Evolutionary conservation across 768 basidiomycete genomes (phyloP).

Genomic region (Lactarius sanguifluus): DNA sequence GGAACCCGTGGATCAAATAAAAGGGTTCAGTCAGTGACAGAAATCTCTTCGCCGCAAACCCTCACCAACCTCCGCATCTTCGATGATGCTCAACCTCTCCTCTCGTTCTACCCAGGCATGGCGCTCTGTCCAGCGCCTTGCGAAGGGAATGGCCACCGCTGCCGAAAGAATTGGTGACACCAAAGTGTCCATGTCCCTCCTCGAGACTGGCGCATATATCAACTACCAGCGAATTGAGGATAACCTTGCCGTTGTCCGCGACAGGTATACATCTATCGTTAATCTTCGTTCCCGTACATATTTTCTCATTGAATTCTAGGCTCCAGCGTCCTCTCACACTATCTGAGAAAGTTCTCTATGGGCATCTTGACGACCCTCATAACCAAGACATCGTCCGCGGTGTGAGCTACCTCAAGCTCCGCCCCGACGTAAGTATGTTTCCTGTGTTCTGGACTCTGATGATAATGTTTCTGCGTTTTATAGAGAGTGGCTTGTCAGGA

Average conservation of each 20-base stretch:
- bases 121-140: slow-evolving; percentile 28
- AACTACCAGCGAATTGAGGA: slow-evolving; percentile 99
- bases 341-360: slow-evolving; percentile 97
- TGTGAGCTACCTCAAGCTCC: slow-evolving; percentile 92
- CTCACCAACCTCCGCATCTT: slow-evolving; percentile 23
- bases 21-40: background rate
- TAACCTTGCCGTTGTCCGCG: slow-evolving; percentile 85
- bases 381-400: slow-evolving; percentile 91
- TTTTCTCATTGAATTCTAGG: slow-evolving; percentile 41
- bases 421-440: slow-evolving; percentile 80
- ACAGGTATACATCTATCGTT: slow-evolving; percentile 50
- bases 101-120: slow-evolving; percentile 29
- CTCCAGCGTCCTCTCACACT: slow-evolving; percentile 87
- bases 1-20: slow-evolving; percentile 12
- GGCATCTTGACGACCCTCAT: slow-evolving; percentile 93
- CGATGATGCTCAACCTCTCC: slow-evolving; percentile 29
- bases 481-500: slow-evolving; percentile 91
- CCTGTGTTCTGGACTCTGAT: slow-evolving; percentile 15
- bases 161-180: slow-evolving; percentile 79
- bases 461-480: slow-evolving; percentile 8
- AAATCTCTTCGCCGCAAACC: slow-evolving; percentile 4
- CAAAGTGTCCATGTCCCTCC: slow-evolving; percentile 84
- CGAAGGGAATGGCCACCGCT: slow-evolving; percentile 74
- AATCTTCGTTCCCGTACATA: background rate
- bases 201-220: slow-evolving; percentile 81